Evolutionary conservation across 129 eudicot species (phyloP).

Genomic region (Dittrichia graveolens): DNA sequence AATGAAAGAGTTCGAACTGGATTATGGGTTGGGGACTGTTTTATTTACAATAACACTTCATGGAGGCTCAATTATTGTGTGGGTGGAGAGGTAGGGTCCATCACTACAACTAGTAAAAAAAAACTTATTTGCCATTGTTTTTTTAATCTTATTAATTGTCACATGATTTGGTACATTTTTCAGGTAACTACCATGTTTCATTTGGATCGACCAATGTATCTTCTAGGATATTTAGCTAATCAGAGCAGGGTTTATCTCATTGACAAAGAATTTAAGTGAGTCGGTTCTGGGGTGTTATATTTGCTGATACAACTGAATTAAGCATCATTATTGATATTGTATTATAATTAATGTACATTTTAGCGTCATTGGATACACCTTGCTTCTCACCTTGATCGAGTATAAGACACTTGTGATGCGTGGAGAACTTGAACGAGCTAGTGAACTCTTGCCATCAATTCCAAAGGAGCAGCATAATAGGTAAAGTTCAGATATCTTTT

Average conservation of each 20-base stretch:
- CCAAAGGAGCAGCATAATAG: conserved; percentile 94
- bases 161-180: conserved; percentile 22
- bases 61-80: conserved; percentile 99
- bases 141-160: neutral
- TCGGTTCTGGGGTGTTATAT: conserved; percentile 2
- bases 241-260: conserved; percentile 94
- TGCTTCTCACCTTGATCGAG: conserved; percentile 94
- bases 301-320: conserved; percentile 6
- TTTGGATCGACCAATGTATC: conserved; percentile 98
- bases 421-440: conserved; percentile 94
- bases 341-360: conserved; percentile 18
- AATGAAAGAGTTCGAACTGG: conserved; percentile 95
- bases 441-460: conserved; percentile 72
- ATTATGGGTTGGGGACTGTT: conserved; percentile 98
- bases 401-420: conserved; percentile 99
- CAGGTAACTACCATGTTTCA: conserved; percentile 99
- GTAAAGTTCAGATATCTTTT: conserved; percentile 33
- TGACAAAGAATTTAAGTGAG: conserved; percentile 99
- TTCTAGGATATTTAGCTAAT: conserved; percentile 90
- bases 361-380: conserved; percentile 92
- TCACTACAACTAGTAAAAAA: conserved; percentile 6
- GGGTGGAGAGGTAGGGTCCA: conserved; percentile 88
- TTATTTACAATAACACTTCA: conserved; percentile 89
- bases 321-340: conserved; percentile 22
- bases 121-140: neutral